A percentile compares a stretch with the other conserved stretches of the same genome.
phyloP scores from a whole-genome alignment of 768 basidiomycete species.

The Lepiota brunneoincarnata region DNA sequence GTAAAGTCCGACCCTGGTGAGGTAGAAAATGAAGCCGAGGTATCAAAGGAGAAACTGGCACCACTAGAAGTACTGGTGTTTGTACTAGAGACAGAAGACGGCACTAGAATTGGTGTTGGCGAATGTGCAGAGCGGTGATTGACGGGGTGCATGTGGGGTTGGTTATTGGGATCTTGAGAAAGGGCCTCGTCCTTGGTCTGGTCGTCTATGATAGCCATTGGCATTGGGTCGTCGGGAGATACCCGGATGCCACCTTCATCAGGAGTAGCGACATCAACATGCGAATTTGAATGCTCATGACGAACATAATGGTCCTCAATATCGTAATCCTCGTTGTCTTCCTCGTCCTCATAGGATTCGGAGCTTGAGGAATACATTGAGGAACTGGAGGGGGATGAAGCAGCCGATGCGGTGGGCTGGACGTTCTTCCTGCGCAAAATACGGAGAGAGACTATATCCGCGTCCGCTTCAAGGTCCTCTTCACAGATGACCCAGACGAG shows the following conservation, averaged over 20 bases:
- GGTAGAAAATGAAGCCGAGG: slow-evolving; percentile 3
- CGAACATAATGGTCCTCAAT: slow-evolving; percentile 19
- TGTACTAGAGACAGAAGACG: slow-evolving; percentile 11
- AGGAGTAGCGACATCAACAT: slow-evolving; percentile 3
- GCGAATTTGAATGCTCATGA: slow-evolving; percentile 10
- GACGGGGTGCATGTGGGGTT: slow-evolving; percentile 57
- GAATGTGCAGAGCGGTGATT: slow-evolving; percentile 26
- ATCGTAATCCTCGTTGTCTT: slow-evolving; percentile 18
- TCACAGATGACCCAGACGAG: slow-evolving; percentile 83
- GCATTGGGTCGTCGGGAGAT: neutral
- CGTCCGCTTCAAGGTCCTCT: slow-evolving; percentile 52
- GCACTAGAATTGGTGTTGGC: slow-evolving; percentile 9
- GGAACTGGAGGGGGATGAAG: slow-evolving; percentile 13
- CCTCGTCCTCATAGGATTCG: slow-evolving; percentile 25
- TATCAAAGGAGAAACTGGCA: slow-evolving; percentile 13
- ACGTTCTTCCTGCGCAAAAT: slow-evolving; percentile 28
- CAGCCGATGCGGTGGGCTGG: slow-evolving; percentile 13
- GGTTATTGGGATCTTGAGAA: slow-evolving; percentile 26
- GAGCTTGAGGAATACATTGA: slow-evolving; percentile 16
- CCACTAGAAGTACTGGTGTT: neutral
- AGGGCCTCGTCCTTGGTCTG: slow-evolving; percentile 15
- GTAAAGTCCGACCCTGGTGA: slow-evolving; percentile 5
- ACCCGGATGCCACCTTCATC: slow-evolving; percentile 12
- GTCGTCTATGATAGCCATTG: slow-evolving; percentile 18
- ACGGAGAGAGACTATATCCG: slow-evolving; percentile 31